phyloP scores from a whole-genome alignment of 2,329 filamentous ascomycete genomes.

The Cordyceps sp. region DNA sequence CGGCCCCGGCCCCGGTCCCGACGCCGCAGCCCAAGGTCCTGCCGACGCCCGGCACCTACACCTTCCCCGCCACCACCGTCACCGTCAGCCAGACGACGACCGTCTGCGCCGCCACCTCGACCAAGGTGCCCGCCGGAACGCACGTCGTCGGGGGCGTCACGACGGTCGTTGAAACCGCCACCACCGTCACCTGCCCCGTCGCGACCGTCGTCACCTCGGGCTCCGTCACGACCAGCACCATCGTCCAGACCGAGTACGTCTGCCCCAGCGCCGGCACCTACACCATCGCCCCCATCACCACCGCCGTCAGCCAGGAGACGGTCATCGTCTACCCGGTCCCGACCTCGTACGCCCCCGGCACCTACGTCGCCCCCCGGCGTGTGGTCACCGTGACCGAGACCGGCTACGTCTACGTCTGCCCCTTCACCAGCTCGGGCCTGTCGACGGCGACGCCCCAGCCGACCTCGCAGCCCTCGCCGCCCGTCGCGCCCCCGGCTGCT shows the following conservation, averaged over 20 bases:
- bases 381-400: slow-evolving; percentile 54
- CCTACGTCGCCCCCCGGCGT: slow-evolving; percentile 53
- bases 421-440: slow-evolving; percentile 34
- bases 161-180: slow-evolving; percentile 48
- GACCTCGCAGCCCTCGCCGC: slow-evolving; percentile 9
- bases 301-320: slow-evolving; percentile 34
- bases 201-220: slow-evolving; percentile 44
- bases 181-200: slow-evolving; percentile 54
- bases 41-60: slow-evolving; percentile 56
- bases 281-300: slow-evolving; percentile 55
- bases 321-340: slow-evolving; percentile 49
- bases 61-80: slow-evolving; percentile 56
- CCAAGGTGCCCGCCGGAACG: slow-evolving; percentile 43
- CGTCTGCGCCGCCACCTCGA: slow-evolving; percentile 46
- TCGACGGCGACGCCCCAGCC: slow-evolving; percentile 14
- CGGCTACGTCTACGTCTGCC: slow-evolving; percentile 53
- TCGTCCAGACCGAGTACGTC: slow-evolving; percentile 53
- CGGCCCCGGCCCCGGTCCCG: slow-evolving; percentile 28
- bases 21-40: slow-evolving; percentile 36
- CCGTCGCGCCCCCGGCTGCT: slow-evolving; percentile 7
- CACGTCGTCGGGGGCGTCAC: slow-evolving; percentile 59
- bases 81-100: slow-evolving; percentile 51
- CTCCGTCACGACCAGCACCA: slow-evolving; percentile 45
- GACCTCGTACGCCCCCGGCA: slow-evolving; percentile 48
- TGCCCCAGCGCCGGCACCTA: slow-evolving; percentile 62